Evolutionary conservation across 1,284 basidiomycete genomes (phyloP), one percentile per base, ranked within the genome.

Genomic region (Tilletiaria anomala): DNA sequence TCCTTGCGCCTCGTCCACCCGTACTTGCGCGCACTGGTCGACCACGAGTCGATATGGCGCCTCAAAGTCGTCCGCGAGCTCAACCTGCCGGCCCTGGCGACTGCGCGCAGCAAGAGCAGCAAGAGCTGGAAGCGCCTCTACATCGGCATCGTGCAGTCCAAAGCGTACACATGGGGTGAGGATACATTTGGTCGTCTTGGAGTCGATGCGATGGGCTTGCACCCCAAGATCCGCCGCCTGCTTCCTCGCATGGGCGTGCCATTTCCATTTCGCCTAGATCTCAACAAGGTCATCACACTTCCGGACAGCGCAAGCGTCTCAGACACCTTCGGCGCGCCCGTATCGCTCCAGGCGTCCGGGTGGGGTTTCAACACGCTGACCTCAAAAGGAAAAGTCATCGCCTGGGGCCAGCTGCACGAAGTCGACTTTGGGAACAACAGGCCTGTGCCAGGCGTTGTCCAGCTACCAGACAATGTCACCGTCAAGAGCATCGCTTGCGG

Each of bases 401-500:
- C 18, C 17, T 55, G 53, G 53, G n/a, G n/a, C n/a, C n/a, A n/a
- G n/a, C n/a, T n/a, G n/a, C n/a, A n/a, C n/a, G n/a, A n/a, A n/a
- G n/a, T n/a, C n/a, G n/a, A n/a, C n/a, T n/a, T n/a, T n/a, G n/a
- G n/a, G n/a, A n/a, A n/a, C n/a, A n/a, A n/a, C n/a, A n/a, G n/a
- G n/a, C n/a, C n/a, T n/a, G 67, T 61, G 14, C 56, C 62, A 32
- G 51, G 18, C 23, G 14, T 42, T n/a, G 6, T 42, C 5, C 34
- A 26, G 29, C 29, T 42, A 18, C 32, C 40, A 6, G 22, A 24
- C 15, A 6, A 20, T n/a, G 42, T 51, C 4, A 12, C 33, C 11
- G 32, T 54, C 14, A 15, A 37, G 8, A 36, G 46, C 35, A 58
- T 57, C 3, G 39, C 42, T 2, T 82, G 79, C 57, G 83, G 82